Base-by-base conservation (phyloP, 495 filamentous ascomycete genomes). In the Entonaema liquescens region DNA sequence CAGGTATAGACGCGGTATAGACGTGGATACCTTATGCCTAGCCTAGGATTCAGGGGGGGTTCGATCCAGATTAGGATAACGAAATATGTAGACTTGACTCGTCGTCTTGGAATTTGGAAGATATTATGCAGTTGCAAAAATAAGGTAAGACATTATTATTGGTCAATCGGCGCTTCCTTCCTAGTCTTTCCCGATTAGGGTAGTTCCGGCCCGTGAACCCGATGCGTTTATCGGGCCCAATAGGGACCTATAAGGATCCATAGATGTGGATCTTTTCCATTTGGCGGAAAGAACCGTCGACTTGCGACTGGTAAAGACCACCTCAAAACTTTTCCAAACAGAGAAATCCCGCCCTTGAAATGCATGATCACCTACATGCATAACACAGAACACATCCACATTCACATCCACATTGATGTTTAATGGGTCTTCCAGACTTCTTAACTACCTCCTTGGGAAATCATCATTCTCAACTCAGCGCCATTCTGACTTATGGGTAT, bases 171-270 rank as follows among this genome's bases (percentile, higher is more conserved):
- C 56, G 61, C 50, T 73, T 66, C 57, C 62, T 23, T 57, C 58
- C 65, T 73, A 49, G 36, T 58, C 55, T 62, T 65, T 73, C 65
- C 70, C 65, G 65, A 73, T 65, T 54, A 19, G 65, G 49, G 21
- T 66, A 0, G 26, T 66, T 54, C 58, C 70, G 70, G 70, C 38
- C 70, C 70, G 70, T 40, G 25, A 49, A 65, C 21, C 70, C 70
- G 70, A 69, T 69, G 25, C 56, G 61, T 61, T 65, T 58, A 65
- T 65, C 52, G 61, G 42, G 65, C 47, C 35, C n/a, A n/a, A n/a
- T n/a, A n/a, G n/a, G n/a, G n/a, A n/a, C 65, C 42, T 33, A 1
- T 47, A 47, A 47, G 42, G 17, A 21, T 47, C 42, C 25, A 21
- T 53, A 56, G 2, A 17, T 47, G 47, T 57, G 60, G 70, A 25